A percentile compares a stretch with the other conserved stretches of the same genome.
phyloP scores from a whole-genome alignment of 2,329 filamentous ascomycete species.

The Lasiodiplodia sp. region DNA sequence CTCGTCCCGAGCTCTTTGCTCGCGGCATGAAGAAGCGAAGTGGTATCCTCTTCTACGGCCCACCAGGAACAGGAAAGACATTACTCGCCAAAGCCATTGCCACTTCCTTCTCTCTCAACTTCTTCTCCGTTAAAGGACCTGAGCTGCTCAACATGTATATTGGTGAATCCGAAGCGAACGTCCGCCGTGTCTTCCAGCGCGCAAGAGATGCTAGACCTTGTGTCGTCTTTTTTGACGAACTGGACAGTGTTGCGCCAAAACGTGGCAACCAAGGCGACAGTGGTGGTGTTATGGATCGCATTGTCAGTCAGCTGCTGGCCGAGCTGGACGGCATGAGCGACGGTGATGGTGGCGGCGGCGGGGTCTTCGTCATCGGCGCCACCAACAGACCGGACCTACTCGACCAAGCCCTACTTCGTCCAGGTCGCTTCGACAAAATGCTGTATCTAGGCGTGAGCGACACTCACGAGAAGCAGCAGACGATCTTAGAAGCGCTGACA shows the following conservation, averaged over 20 bases:
- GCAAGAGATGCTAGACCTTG: constrained; percentile 86
- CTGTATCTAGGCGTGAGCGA: constrained; percentile 95
- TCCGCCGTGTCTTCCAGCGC: constrained; percentile 85
- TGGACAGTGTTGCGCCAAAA: constrained; percentile 94
- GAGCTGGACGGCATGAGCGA: constrained; percentile 98
- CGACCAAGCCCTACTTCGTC: constrained; percentile 86
- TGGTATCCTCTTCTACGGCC: constrained; percentile 90
- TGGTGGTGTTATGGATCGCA: constrained; percentile 97
- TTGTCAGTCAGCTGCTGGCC: constrained; percentile 91
- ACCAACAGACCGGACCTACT: constrained; percentile 94
- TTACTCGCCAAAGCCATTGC: constrained; percentile 92
- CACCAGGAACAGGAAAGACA: constrained; percentile 90
- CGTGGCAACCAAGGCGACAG: constrained; percentile 96
- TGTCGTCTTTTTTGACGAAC: constrained; percentile 91
- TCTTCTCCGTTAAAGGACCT: constrained; percentile 92
- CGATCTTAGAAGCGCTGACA: constrained; percentile 91
- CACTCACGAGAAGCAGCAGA: constrained; percentile 94
- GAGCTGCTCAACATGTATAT: constrained; percentile 97
- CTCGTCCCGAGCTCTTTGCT: constrained; percentile 90
- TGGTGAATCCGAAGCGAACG: constrained; percentile 91
- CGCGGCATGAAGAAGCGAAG: constrained; percentile 98
- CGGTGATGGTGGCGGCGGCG: constrained; percentile 76
- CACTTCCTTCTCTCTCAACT: constrained; percentile 92
- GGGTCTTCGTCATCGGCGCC: constrained; percentile 95
- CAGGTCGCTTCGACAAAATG: constrained; percentile 97